Conservation (phyloP, 768 basidiomycete genomes). For the Lentinula sp. region DNA sequence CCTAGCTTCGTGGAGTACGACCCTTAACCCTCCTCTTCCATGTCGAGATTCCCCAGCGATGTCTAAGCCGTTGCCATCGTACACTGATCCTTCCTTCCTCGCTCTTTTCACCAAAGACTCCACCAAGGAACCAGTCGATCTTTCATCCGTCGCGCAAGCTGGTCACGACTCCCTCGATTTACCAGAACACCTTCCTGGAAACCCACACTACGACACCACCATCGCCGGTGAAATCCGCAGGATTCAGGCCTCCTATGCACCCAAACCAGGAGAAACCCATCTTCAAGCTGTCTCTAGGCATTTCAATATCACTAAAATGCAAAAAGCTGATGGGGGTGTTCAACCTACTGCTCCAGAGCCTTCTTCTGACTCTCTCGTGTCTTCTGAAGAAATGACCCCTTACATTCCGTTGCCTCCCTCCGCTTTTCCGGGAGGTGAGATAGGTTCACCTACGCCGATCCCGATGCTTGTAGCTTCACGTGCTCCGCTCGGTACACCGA, state of each 20-base stretch:
- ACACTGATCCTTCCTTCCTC: constrained; percentile 17
- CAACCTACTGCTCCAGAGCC: constrained; percentile 21
- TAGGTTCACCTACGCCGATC: constrained; percentile 52
- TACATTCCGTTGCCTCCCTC: constrained; percentile 54
- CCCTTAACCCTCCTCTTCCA: constrained; percentile 40
- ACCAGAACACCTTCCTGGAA: constrained; percentile 14
- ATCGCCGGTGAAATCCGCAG: constrained; percentile 18
- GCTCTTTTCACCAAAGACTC: not conserved
- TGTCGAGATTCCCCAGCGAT: constrained; percentile 23
- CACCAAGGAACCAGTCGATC: not conserved
- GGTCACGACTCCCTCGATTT: not conserved
- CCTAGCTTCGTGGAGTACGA: constrained; percentile 53
- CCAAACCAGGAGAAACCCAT: constrained; percentile 11
- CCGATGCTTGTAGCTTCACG: constrained; percentile 32
- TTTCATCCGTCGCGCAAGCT: not conserved
- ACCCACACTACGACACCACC: constrained; percentile 17
- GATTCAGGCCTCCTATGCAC: constrained; percentile 15
- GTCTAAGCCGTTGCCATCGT: constrained; percentile 33
- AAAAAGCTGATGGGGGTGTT: constrained; percentile 26
- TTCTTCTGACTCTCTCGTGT: not conserved
- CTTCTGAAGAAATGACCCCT: constrained; percentile 49
- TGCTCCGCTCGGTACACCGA: not conserved
- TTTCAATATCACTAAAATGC: constrained; percentile 26
- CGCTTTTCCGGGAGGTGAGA: constrained; percentile 58
- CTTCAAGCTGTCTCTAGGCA: constrained; percentile 31